phyloP scores from a whole-genome alignment of 306 rosid genomes.

The Luffa acutangula region DNA sequence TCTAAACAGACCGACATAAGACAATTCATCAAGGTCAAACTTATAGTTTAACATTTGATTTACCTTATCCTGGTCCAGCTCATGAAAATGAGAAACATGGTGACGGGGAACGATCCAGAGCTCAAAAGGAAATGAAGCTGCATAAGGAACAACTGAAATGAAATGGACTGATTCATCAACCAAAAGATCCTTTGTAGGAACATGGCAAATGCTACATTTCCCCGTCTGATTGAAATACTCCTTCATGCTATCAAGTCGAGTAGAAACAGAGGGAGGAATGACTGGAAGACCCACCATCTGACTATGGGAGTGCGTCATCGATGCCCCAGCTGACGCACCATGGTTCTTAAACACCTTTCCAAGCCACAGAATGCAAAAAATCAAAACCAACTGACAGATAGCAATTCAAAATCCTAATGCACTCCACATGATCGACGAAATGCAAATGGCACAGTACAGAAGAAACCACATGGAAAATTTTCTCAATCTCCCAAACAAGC shows the following conservation, averaged over 20 bases:
- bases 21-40: neutral
- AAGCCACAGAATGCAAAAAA: neutral
- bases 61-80: constrained; percentile 53
- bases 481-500: neutral
- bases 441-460: neutral
- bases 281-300: constrained; percentile 73
- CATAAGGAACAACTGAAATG: constrained; percentile 55
- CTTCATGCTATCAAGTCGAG: constrained; percentile 45
- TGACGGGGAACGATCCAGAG: constrained; percentile 69
- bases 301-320: constrained; percentile 79
- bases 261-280: constrained; percentile 53
- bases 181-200: constrained; percentile 34
- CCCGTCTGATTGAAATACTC: constrained; percentile 39
- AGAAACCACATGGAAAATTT: neutral
- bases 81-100: constrained; percentile 66
- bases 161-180: constrained; percentile 47
- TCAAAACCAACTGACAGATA: neutral
- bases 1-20: neutral
- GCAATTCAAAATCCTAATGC: neutral
- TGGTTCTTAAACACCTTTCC: constrained; percentile 69
- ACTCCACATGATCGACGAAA: neutral
- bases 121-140: constrained; percentile 79
- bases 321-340: constrained; percentile 82
- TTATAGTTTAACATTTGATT: neutral
- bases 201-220: constrained; percentile 54